These are phyloP conservation scores for Arthrobotrys entomopaga DNA, from an alignment of 2,329 filamentous ascomycete genomes.

Conservation along the genomic window DNA sequence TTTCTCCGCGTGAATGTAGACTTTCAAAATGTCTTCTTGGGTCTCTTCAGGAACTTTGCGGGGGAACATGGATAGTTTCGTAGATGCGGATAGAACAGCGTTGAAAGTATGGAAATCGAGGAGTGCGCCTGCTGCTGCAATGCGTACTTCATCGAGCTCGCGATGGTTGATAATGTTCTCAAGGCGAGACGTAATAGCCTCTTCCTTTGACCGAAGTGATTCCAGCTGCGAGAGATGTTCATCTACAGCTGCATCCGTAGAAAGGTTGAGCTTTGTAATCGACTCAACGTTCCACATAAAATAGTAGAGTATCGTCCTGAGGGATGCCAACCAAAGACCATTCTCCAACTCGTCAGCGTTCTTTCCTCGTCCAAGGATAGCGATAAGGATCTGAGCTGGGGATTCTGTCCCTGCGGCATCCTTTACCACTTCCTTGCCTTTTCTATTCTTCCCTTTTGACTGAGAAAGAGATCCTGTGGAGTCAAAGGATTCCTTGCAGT, in stretches of 20 bases:
- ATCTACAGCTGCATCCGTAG: slow-evolving; percentile 71
- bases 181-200: slow-evolving; percentile 58
- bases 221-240: slow-evolving; percentile 59
- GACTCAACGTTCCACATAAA: slow-evolving; percentile 90
- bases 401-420: slow-evolving; percentile 65
- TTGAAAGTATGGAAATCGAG: slow-evolving; percentile 86
- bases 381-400: slow-evolving; percentile 75
- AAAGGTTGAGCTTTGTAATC: slow-evolving; percentile 67
- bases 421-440: slow-evolving; percentile 60
- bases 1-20: slow-evolving; percentile 81
- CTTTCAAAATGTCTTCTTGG: slow-evolving; percentile 74
- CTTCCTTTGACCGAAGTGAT: slow-evolving; percentile 59
- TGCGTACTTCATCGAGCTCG: slow-evolving; percentile 79
- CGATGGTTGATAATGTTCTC: slow-evolving; percentile 66
- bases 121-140: slow-evolving; percentile 78
- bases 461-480: slow-evolving; percentile 61
- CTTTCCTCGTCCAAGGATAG: slow-evolving; percentile 78
- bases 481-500: slow-evolving; percentile 81
- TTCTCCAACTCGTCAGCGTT: slow-evolving; percentile 81
- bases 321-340: slow-evolving; percentile 77
- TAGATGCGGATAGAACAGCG: slow-evolving; percentile 72
- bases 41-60: slow-evolving; percentile 74
- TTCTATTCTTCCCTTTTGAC: slow-evolving; percentile 61
- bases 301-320: slow-evolving; percentile 83
- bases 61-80: slow-evolving; percentile 63